Base-by-base conservation (phyloP, 2,329 filamentous ascomycete genomes). In the Zymoseptoria passerinii region DNA sequence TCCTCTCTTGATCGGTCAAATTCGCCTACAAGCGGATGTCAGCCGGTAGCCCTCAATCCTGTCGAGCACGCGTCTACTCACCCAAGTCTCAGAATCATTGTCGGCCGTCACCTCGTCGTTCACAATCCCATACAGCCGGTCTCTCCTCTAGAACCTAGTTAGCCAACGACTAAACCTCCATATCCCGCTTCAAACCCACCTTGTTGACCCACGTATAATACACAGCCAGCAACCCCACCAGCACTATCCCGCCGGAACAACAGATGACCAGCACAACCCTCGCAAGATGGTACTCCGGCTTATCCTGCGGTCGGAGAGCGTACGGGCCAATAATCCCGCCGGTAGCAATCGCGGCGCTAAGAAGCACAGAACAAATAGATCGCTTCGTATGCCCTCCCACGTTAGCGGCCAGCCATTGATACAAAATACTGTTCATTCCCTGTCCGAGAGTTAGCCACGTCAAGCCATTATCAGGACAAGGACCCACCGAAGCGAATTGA, bases 301-400 rank as follows among this genome's bases (percentile, higher is more conserved):
- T 71, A 48, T 72, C 69, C 7, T 65, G 63, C 10, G 68, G 66
- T 16, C 70, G 69, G 60, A 77, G 75, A 1, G 73, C 75, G 44
- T 73, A 68, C 0, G 75, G 74, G 0, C 66, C 75, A 29, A 76
- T 72, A 54, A 77, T 74, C 57, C 76, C 75, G 16, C 75, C 79
- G 9, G 70, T 51, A 16, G 68, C 63, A 57, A 68, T 65, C 9
- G 66, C 58, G 7, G 66, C 67, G 49, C 68, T 65, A 40, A 69
- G 59, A 61, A 83, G 78, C 4, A 86, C 85, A 6, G 89, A 89
- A 2, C 87, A 57, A 28, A 60, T 51, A 1, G 56, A 59, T 52
- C 69, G 67, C 75, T 90, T 90, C 0, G 87, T 90, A 65, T 88
- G 85, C 0, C 87, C 87, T 20, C 83, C 87, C n/a, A 88, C 77